A percentile compares a stretch with the other conserved stretches of the same genome.
Conservation (phyloP, 208 protist genomes). For the Spongospora subterranea region DNA sequence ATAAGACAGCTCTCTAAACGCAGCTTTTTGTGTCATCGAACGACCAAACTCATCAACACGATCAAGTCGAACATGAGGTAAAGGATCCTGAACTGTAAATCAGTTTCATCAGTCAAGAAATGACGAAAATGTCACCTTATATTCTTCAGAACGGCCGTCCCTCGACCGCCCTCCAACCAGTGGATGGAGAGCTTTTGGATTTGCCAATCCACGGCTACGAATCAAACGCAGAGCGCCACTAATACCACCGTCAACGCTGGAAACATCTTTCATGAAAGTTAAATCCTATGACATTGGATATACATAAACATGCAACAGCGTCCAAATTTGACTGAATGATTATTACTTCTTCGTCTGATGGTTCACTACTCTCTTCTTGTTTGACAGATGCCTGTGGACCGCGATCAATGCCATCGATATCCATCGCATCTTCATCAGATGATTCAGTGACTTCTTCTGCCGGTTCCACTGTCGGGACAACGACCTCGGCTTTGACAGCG, state of each 20-base stretch:
- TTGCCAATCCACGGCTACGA: background rate
- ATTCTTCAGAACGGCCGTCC: background rate
- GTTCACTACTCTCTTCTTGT: background rate
- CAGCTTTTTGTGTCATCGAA: conserved; percentile 43
- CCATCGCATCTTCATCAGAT: conserved; percentile 47
- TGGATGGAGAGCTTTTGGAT: background rate
- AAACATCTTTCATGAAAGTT: conserved; percentile 26
- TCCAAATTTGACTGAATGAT: background rate
- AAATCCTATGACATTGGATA: no score
- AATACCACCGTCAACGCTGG: background rate
- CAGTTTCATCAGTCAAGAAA: background rate
- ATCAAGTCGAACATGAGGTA: conserved; percentile 10
- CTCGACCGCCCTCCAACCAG: background rate
- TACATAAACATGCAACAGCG: background rate
- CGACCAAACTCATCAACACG: conserved; percentile 53
- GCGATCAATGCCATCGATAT: background rate
- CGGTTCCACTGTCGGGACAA: background rate
- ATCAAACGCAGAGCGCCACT: conserved; percentile 9
- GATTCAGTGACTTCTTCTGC: background rate
- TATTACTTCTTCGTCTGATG: background rate
- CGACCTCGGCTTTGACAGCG: background rate
- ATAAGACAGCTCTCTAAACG: conserved; percentile 55
- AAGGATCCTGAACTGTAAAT: conserved; percentile 13
- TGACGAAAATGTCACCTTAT: background rate
- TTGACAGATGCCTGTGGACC: background rate